Evolutionary conservation across 768 basidiomycete genomes (phyloP).

Genomic region (Galerina marginata): DNA sequence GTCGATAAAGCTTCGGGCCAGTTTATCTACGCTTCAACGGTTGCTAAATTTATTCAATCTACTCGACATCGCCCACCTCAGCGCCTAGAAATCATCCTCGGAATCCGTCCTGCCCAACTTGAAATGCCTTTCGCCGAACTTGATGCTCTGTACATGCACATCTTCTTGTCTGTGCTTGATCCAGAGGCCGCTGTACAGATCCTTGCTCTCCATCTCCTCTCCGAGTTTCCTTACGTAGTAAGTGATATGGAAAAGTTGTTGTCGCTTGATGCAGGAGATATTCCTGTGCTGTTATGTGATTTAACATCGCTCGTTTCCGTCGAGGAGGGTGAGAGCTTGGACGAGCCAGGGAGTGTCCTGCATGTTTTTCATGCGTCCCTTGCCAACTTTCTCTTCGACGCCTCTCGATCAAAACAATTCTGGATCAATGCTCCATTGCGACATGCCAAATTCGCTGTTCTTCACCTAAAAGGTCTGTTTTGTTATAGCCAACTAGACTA

Average conservation of each 20-base stretch:
- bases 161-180: slow-evolving; percentile 1
- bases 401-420: not conserved
- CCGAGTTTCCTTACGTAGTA: not conserved
- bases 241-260: not conserved
- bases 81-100: slow-evolving; percentile 5
- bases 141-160: slow-evolving; percentile 11
- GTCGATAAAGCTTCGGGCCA: slow-evolving; percentile 18
- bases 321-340: too few species aligned
- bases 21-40: slow-evolving; percentile 19
- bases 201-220: not conserved
- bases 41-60: slow-evolving; percentile 7
- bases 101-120: not conserved
- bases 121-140: slow-evolving; percentile 14
- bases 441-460: not conserved
- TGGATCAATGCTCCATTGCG: not conserved
- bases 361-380: slow-evolving; percentile 6
- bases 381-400: slow-evolving; percentile 1
- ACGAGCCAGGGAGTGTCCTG: not conserved
- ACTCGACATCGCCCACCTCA: not conserved
- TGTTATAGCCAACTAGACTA: too few species aligned
- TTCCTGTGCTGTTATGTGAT: not conserved
- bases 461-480: too few species aligned
- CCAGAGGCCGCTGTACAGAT: not conserved
- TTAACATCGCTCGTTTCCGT: not conserved
- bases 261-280: not conserved